Base-by-base conservation (phyloP, 148 eudicot genomes). In the Euryodendron excelsum region DNA sequence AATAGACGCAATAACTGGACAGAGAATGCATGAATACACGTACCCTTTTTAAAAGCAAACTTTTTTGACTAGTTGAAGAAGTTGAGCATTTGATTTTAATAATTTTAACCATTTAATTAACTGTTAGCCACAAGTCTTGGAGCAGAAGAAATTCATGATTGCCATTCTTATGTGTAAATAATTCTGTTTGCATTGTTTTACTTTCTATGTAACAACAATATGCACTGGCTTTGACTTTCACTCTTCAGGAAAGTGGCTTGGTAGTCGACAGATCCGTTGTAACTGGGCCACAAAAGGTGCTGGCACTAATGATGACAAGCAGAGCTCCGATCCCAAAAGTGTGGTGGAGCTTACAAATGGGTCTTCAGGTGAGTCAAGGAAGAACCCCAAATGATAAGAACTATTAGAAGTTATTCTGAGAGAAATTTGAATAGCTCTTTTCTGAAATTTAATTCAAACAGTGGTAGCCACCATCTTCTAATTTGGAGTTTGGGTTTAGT, bases 231-330 rank as follows among this genome's bases (percentile, higher is more conserved):
- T 36, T 69, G 6, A n/a, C n/a, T n/a, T 23, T 59, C 48, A 3
- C 56, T 62, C 69, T 71, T 73, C 89, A 96, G 99, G 99, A 33
- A 96, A 96, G 78, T 96, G 99, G 99, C 97, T 96, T 74, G 98
- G 98, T 33, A 96, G 95, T 79, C 86, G 98, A 78, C 99, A 93
- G 87, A 96, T 96, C 78, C 97, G 99, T 41, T 96, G 98, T 81
- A 96, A 96, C 81, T 96, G 99, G 99, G 99, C 99, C 47, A 91
- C 98, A 50, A 96, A 96, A 85, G 99, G 99, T 77, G 99, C 98
- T 83, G 87, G 85, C 67, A 25, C 85, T 39, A 85, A 79, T 85
- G 98, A 96, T 82, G 99, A 96, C 78, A 87, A 87, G 82, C 95
- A 89, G 83, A 86, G 86, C 77, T 83, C 87, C 33, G 99, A 96